Conservation (phyloP, 805 yeast genomes). For the Myxozyma mucilagina region DNA sequence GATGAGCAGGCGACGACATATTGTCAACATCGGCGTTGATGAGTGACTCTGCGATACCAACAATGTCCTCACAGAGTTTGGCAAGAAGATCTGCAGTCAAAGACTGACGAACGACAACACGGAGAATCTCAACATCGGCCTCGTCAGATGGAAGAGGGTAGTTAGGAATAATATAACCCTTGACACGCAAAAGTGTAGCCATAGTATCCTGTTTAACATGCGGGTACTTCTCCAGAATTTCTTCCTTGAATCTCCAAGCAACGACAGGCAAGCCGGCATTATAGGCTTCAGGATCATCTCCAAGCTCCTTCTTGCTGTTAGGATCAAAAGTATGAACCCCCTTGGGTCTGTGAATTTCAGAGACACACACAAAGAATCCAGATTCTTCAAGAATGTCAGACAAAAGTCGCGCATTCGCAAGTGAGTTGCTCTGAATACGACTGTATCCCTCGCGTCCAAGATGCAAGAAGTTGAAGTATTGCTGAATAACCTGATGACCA, state of each 20-base stretch:
- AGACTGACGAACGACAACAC: slow-evolving; percentile 79
- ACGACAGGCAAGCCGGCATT: slow-evolving; percentile 87
- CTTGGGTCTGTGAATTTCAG: slow-evolving; percentile 68
- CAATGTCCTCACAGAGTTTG: slow-evolving; percentile 23
- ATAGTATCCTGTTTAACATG: slow-evolving; percentile 79
- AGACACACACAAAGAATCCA: slow-evolving; percentile 67
- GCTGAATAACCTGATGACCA: slow-evolving; percentile 86
- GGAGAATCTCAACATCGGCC: slow-evolving; percentile 64
- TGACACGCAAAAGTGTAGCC: slow-evolving; percentile 68
- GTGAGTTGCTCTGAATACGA: slow-evolving; percentile 58
- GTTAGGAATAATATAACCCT: slow-evolving; percentile 74
- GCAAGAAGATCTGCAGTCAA: slow-evolving; percentile 63
- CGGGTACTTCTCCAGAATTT: slow-evolving; percentile 61
- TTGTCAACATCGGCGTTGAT: slow-evolving; percentile 12
- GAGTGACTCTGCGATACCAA: slow-evolving; percentile 15
- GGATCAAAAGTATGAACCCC: slow-evolving; percentile 40
- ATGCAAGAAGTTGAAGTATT: slow-evolving; percentile 75
- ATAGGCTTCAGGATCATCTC: slow-evolving; percentile 43
- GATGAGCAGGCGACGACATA: slow-evolving; percentile 19
- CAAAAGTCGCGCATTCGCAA: slow-evolving; percentile 70
- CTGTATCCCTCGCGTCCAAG: slow-evolving; percentile 74
- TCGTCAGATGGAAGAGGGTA: slow-evolving; percentile 72
- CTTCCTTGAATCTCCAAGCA: slow-evolving; percentile 70
- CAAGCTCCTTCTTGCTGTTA: slow-evolving; percentile 22
- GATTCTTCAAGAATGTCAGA: slow-evolving; percentile 62